phyloP scores from a whole-genome alignment of 1,139 yeast species.

The Saccharomyces hybrid region DNA sequence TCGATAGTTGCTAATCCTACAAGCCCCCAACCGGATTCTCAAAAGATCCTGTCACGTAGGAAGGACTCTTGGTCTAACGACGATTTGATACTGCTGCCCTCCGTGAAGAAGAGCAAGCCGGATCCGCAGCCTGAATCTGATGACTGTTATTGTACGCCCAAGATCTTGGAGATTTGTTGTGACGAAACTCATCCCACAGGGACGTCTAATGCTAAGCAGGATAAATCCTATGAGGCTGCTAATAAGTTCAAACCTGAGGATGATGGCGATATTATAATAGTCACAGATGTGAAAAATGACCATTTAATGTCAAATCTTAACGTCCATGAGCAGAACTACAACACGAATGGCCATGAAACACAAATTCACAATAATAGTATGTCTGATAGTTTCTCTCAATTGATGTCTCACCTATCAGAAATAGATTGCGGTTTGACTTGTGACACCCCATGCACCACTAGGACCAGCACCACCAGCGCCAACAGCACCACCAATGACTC shows the following conservation, averaged over 20 bases:
- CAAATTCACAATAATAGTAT: background rate
- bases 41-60: background rate
- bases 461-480: background rate
- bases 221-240: background rate
- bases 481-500: no score
- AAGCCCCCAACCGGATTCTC: background rate
- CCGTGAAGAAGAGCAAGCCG: conserved; percentile 3
- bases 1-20: background rate
- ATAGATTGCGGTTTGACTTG: conserved; percentile 26
- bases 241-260: background rate
- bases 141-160: conserved; percentile 31
- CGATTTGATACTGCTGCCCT: background rate
- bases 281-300: background rate
- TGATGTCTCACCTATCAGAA: conserved; percentile 15
- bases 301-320: background rate
- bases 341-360: no score
- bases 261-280: background rate
- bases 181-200: conserved; percentile 27
- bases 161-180: conserved; percentile 36
- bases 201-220: background rate
- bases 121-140: conserved; percentile 4
- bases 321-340: background rate
- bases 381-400: background rate
- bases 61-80: background rate
- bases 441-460: conserved; percentile 8